Percentiles rank a stretch among this genome's conserved stretches.
phyloP scores from a whole-genome alignment of 2,329 filamentous ascomycete genomes.

The Phoma sp. region DNA sequence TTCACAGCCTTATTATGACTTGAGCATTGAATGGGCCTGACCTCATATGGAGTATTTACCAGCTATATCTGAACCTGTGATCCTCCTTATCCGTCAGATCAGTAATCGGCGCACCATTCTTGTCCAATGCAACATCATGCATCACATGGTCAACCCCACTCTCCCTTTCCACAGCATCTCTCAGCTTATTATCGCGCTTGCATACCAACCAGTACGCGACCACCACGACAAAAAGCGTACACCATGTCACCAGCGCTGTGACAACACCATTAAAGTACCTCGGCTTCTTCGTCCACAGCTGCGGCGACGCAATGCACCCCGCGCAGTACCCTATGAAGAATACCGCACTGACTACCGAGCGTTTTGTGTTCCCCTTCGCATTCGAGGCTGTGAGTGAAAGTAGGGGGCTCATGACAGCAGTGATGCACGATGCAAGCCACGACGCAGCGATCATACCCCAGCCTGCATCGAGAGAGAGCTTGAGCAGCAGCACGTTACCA shows the following conservation, averaged over 20 bases:
- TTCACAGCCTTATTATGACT: no score
- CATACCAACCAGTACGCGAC: slow-evolving; percentile 8
- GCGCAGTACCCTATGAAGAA: slow-evolving; percentile 60
- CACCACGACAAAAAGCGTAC: slow-evolving; percentile 10
- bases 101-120: slow-evolving; percentile 4
- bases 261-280: slow-evolving; percentile 57
- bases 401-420: slow-evolving; percentile 7
- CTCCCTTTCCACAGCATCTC: not conserved
- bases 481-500: slow-evolving; percentile 54
- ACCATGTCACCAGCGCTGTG: slow-evolving; percentile 54
- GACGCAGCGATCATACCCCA: slow-evolving; percentile 58
- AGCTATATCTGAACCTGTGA: slow-evolving; percentile 3
- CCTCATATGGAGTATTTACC: not conserved
- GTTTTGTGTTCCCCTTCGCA: slow-evolving; percentile 60
- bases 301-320: slow-evolving; percentile 55
- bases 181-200: slow-evolving; percentile 1
- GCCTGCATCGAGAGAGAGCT: slow-evolving; percentile 48
- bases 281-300: slow-evolving; percentile 55
- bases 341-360: slow-evolving; percentile 53
- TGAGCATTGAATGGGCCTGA: no score
- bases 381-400: slow-evolving; percentile 55
- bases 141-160: not conserved
- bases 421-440: slow-evolving; percentile 49
- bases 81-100: slow-evolving; percentile 9
- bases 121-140: slow-evolving; percentile 1